Evolutionary conservation across 768 basidiomycete genomes (phyloP).

Genomic region (Phlegmacium glaucopus): DNA sequence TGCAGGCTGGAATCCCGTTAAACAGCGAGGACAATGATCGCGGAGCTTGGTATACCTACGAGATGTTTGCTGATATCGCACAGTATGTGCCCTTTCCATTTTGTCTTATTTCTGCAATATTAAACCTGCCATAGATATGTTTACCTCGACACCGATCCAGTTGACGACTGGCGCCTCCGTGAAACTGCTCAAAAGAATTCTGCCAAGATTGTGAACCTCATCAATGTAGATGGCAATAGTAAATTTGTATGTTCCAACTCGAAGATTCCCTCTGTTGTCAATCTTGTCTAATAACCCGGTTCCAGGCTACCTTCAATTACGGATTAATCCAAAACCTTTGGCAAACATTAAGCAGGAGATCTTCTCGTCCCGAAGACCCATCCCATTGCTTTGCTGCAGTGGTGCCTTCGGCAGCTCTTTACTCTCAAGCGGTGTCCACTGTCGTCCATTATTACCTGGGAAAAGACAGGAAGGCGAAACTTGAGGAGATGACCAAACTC

Average conservation of each 20-base stretch:
- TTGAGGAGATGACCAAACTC: constrained; percentile 38
- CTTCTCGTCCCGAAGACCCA: constrained; percentile 34
- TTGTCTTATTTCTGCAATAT: not conserved
- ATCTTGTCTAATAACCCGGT: not conserved
- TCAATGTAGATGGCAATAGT: constrained; percentile 28
- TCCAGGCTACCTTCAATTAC: constrained; percentile 14
- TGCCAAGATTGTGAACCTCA: constrained; percentile 23
- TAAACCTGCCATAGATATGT: constrained; percentile 33
- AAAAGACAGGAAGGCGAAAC: constrained; percentile 29
- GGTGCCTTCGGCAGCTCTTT: constrained; percentile 53
- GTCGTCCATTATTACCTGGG: constrained; percentile 61
- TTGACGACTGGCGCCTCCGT: constrained; percentile 45
- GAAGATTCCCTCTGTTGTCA: not conserved
- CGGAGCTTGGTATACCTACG: constrained; percentile 33
- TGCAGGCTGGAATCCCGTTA: constrained; percentile 43
- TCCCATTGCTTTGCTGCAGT: constrained; percentile 48
- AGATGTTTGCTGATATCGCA: constrained; percentile 46
- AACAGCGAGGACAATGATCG: constrained; percentile 27
- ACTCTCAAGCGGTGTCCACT: constrained; percentile 52
- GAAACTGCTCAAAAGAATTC: constrained; percentile 34
- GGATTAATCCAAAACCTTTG: constrained; percentile 31
- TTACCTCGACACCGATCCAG: constrained; percentile 41
- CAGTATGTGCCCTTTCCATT: constrained; percentile 30
- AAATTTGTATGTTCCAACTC: constrained; percentile 4
- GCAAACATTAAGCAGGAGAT: constrained; percentile 14